Evolutionary conservation across 2,329 filamentous ascomycete species (phyloP), one percentile per base, ranked within the genome.

Genomic region (Arthroderma sp.): DNA sequence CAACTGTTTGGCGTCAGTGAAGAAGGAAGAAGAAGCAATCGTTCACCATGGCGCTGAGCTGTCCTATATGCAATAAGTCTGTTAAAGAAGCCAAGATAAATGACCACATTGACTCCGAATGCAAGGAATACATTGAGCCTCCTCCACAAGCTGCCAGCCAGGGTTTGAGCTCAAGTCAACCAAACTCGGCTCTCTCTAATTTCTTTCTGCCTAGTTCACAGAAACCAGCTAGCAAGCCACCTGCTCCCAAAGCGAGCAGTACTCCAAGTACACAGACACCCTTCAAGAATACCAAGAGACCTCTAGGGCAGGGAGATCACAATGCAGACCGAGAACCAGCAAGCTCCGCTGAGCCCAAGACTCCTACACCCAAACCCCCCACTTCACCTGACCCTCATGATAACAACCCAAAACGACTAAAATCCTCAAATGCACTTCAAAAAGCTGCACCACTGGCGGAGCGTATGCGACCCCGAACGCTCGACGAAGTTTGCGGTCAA

Each of bases 401-500:
- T 10, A 36, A 30, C 29, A 11, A 11, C 11, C 53, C 69, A 3
- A 87, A 89, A 62, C 82, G 80, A 58, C 68, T 73, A 9, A 86
- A 85, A 65, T 75, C 63, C 5, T 41, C 44, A n/a, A 52, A 68
- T 58, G 72, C 74, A 1, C 69, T 79, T 32, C 75, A 79, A 46
- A 78, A 80, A 55, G 78, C 80, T 1, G 87, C 86, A 6, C 91
- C 91, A 0, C 70, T 98, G 11, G 88, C 91, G 2, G 91, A 98
- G 64, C 83, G 89, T 29, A 94, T 96, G 86, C 79, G 91, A 3
- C 91, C 91, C 1, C 73, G 72, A 45, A 83, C 74, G 0, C 73
- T 98, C 5, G 85, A 95, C 57, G 82, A 94, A 10, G 83, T 96
- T 3, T 87, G 74, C 52, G 91, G 91, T 0, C 91, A 98, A 65